Base-by-base conservation (phyloP, 208 protist species). In the Leptomonas pyrrhocoris region DNA sequence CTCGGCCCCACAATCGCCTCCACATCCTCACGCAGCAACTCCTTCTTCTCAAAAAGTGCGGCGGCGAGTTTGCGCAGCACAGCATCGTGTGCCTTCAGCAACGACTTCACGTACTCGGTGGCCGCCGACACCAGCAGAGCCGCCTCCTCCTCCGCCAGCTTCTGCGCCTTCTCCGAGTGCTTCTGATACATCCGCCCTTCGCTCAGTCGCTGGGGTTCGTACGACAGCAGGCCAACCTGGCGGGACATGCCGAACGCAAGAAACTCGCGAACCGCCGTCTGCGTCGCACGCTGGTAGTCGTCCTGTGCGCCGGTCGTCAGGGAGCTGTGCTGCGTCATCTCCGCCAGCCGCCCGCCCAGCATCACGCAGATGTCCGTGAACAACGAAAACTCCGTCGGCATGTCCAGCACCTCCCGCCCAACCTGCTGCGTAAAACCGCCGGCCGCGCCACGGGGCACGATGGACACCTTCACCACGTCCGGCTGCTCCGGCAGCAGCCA, bases 371-470 rank as follows among this genome's bases (percentile, higher is more conserved):
- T 79, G 45, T 96, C 87, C 9, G 94, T 94, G 28, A 89, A 88
- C 42, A n/a, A n/a, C n/a, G n/a, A n/a, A n/a, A 88, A 84, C 68
- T 96, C 90, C 68, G 94, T 84, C 21, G 88, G 92, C 74, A 97
- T 92, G 72, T 93, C 84, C 73, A 96, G 89, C n/a, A n/a, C n/a
- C n/a, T n/a, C n/a, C n/a, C n/a, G n/a, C 67, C 21, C 60, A 12
- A 95, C 77, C 68, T 96, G 92, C 79, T 98, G 94, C 69, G 94
- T 98, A 85, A 94, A 98, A 11, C 94, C 94, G 18, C 92, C 92
- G 13, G 94, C 92, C 5, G 83, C 75, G 12, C 94, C 94, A 54
- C 94, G 86, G 5, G 94, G 94, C 70, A 96, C 94, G 65, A 98
- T 96, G 68, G 89, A 96, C 31, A 98, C 83, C 74, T 98, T 98